Evolutionary conservation across 768 basidiomycete species (phyloP), one percentile per base, ranked within the genome.

Genomic region (Russula brevipes): DNA sequence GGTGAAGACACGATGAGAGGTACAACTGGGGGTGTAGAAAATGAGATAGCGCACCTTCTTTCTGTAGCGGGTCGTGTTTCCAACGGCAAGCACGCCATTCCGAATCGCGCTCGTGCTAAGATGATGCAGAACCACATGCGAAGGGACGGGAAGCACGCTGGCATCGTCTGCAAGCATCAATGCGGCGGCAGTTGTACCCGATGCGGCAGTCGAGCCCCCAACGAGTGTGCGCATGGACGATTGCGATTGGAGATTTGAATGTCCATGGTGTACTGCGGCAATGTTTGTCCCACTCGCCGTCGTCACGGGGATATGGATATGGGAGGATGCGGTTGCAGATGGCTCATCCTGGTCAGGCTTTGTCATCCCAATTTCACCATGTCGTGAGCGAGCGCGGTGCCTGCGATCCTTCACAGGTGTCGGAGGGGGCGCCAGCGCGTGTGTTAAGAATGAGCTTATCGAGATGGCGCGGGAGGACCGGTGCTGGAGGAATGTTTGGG

Each of bases 31-130:
- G 3, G 2, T 38, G 3, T 19, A 49, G 51, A 57, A n/a, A 19
- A 47, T 5, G 50, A 51, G n/a, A n/a, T 30, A 33, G 8, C 78
- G 17, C 70, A 92, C 92, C 87, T 96, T 98, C 78, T 89, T 85
- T 75, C 86, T 80, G 78, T 97, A 98, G 72, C 95, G 79, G 55
- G 88, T 94, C 61, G 95, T 98, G 63, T 85, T 92, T 33, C 87
- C 94, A 5, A 98, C 94, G 44, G 94, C 94, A 54, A 98, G 75
- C 51, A 96, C 92, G 7, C 93, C 94, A 73, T 94, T 94, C 74
- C 86, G 81, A 65, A 98, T 98, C 56, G 95, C 94, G 70, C 93
- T 96, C 65, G 95, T 97, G 65, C 91, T 91, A 69, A 98, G 75
- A 74, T 98, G 95, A 69, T 97, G 94, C 66, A 98, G 77, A 30